Evolutionary conservation across 306 rosid genomes (phyloP).

Genomic region (Dalbergia oliveri): DNA sequence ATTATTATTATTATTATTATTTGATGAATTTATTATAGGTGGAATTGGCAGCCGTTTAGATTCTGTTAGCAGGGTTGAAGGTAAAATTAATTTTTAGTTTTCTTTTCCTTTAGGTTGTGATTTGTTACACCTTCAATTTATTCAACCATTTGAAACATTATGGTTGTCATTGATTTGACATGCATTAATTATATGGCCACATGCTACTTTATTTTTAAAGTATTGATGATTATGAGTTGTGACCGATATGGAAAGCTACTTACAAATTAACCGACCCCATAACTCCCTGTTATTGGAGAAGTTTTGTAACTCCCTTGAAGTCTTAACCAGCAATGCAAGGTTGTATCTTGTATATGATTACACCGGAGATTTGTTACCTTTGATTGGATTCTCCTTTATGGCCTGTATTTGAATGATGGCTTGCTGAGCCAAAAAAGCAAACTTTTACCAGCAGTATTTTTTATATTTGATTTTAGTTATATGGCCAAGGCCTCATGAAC

Average conservation of each 20-base stretch:
- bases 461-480: background rate
- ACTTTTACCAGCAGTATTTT: background rate
- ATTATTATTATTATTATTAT: background rate
- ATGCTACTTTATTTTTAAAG: background rate
- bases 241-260: background rate
- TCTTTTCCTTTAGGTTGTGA: conserved; percentile 13
- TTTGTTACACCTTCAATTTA: conserved; percentile 36
- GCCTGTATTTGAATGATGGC: conserved; percentile 14
- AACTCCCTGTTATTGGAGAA: conserved; percentile 9
- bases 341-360: background rate
- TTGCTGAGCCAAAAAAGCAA: background rate
- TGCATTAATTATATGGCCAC: background rate
- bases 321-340: background rate
- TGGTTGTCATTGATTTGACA: background rate
- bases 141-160: background rate
- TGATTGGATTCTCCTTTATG: conserved; percentile 1
- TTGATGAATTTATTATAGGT: conserved; percentile 50
- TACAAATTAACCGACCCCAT: background rate
- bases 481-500: background rate
- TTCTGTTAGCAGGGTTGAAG: conserved; percentile 67
- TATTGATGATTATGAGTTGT: background rate
- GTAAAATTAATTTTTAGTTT: conserved; percentile 44
- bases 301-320: background rate
- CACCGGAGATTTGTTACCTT: background rate
- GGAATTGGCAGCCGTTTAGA: conserved; percentile 53